Conservation (phyloP, 2,329 filamentous ascomycete genomes). For the Anthostomella pinea region DNA sequence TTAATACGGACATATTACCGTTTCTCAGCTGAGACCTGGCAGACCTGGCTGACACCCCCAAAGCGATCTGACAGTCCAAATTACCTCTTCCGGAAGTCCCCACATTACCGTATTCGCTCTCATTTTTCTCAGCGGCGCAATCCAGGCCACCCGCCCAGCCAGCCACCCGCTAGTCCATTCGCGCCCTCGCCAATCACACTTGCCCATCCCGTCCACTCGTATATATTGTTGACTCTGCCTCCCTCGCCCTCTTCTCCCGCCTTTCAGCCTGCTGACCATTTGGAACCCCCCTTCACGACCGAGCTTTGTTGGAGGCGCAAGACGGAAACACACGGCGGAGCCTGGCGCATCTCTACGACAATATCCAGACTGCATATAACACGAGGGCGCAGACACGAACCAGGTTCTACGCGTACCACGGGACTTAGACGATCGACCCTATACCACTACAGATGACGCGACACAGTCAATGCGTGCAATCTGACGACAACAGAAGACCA, state of each 20-base stretch:
- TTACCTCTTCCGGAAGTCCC: slow-evolving; percentile 22
- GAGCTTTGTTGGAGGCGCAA: background rate
- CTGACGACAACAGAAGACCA: slow-evolving; percentile 27
- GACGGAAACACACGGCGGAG: background rate
- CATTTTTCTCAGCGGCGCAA: slow-evolving; percentile 3
- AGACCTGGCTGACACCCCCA: background rate
- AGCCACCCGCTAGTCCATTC: background rate
- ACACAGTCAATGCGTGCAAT: slow-evolving; percentile 26
- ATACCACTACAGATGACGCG: too few species aligned
- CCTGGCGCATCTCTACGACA: slow-evolving; percentile 1
- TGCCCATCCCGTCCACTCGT: background rate
- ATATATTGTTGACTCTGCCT: background rate
- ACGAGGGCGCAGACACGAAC: background rate
- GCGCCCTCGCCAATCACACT: background rate
- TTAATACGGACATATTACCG: too few species aligned
- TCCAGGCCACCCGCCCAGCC: slow-evolving; percentile 8
- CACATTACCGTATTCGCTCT: slow-evolving; percentile 11
- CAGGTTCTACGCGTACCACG: background rate
- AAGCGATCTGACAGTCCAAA: slow-evolving; percentile 12
- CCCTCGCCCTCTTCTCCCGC: background rate
- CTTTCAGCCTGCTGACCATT: background rate
- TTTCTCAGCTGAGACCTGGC: too few species aligned
- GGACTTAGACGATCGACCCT: background rate
- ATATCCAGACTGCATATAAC: too few species aligned
- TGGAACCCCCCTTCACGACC: background rate